phyloP scores from a whole-genome alignment of 805 yeast genomes.

The Scheffersomyces spartinae region DNA sequence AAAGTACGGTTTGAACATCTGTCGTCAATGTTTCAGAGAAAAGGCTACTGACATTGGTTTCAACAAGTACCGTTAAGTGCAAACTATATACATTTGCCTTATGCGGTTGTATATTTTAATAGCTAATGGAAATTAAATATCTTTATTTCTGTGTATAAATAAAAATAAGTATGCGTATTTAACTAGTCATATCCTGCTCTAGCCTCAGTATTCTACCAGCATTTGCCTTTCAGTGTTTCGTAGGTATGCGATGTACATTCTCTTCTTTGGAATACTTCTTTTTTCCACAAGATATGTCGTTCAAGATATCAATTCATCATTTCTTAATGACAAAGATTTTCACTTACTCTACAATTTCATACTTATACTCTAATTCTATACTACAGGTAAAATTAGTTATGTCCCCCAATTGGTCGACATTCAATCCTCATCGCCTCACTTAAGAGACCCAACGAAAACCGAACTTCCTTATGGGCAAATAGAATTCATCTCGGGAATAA shows the following conservation, averaged over 20 bases:
- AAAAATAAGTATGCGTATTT: too few species aligned
- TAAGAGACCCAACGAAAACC: slow-evolving; percentile 37
- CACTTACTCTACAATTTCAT: not conserved
- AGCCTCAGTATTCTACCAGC: too few species aligned
- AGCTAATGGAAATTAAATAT: too few species aligned
- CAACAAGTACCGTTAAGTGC: slow-evolving; percentile 95
- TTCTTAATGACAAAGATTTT: not conserved
- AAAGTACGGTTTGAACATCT: slow-evolving; percentile 98
- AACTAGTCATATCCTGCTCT: too few species aligned
- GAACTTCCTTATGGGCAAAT: slow-evolving; percentile 51
- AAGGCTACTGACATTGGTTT: slow-evolving; percentile 98
- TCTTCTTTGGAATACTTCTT: not conserved
- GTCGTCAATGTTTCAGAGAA: slow-evolving; percentile 99
- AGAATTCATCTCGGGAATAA: slow-evolving; percentile 39
- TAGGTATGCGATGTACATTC: not conserved
- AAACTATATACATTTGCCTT: too few species aligned
- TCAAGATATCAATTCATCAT: not conserved
- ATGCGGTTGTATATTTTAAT: too few species aligned
- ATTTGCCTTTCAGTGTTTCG: not conserved
- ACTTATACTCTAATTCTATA: not conserved
- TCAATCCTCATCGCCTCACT: slow-evolving; percentile 45
- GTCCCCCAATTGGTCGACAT: slow-evolving; percentile 48
- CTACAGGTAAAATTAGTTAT: slow-evolving; percentile 6
- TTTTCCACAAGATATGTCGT: not conserved
- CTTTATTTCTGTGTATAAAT: too few species aligned